Evolutionary conservation across 148 eudicot species (phyloP).

Genomic region (Rhododendron mucronatum): DNA sequence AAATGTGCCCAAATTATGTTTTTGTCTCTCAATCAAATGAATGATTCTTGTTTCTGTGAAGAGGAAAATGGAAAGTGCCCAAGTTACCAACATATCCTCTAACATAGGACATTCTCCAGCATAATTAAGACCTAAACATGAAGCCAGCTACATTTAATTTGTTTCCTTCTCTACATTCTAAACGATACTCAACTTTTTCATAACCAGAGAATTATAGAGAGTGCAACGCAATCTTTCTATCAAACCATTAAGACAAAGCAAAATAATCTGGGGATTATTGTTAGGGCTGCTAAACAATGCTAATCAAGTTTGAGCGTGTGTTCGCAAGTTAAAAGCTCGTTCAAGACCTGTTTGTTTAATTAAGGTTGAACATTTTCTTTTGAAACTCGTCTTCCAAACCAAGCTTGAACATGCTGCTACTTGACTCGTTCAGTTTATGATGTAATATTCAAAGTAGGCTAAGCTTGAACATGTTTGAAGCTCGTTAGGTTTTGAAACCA

Average conservation of each 20-base stretch:
- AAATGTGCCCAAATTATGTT: neutral
- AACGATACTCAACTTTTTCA: neutral
- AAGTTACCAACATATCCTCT: neutral
- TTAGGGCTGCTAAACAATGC: neutral
- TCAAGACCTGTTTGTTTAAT: neutral
- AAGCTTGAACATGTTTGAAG: neutral
- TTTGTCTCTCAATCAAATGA: neutral
- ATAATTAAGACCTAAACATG: neutral
- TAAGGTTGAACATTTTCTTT: neutral
- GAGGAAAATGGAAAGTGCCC: neutral
- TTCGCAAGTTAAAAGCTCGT: neutral
- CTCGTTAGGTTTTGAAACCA: neutral
- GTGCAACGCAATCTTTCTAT: neutral
- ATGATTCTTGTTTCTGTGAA: neutral
- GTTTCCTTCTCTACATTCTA: neutral
- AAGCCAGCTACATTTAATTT: neutral
- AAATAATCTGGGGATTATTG: no score
- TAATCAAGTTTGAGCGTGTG: neutral
- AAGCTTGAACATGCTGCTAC: neutral
- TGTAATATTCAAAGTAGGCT: neutral
- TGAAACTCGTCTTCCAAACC: neutral
- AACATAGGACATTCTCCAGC: neutral
- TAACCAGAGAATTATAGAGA: neutral
- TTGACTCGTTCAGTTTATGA: no score
- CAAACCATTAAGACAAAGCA: no score